A percentile compares a stretch with the other conserved stretches of the same genome.
phyloP scores from a whole-genome alignment of 768 basidiomycete genomes.

The Termitomyces heimii region DNA sequence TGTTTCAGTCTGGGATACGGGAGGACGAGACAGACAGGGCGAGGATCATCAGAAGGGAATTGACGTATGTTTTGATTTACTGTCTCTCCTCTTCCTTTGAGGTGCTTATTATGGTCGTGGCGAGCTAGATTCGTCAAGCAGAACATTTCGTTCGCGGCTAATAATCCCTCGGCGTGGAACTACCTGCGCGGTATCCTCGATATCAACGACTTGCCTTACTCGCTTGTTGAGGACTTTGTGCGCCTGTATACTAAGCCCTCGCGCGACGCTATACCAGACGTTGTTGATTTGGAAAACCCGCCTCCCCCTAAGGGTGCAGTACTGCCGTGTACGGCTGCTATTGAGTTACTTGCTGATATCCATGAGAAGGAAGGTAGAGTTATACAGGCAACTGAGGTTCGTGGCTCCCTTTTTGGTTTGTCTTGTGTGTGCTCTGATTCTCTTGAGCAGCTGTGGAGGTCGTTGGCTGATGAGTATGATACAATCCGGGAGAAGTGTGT shows the following conservation, averaged over 20 bases:
- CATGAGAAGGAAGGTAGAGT: slow-evolving; percentile 50
- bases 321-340: slow-evolving; percentile 70
- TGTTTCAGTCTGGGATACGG: slow-evolving; percentile 62
- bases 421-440: background rate
- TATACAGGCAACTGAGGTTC: slow-evolving; percentile 44
- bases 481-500: slow-evolving; percentile 69
- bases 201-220: slow-evolving; percentile 51
- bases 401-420: background rate
- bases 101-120: background rate
- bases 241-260: slow-evolving; percentile 47
- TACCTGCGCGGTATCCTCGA: slow-evolving; percentile 87
- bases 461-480: slow-evolving; percentile 64
- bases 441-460: slow-evolving; percentile 55
- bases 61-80: slow-evolving; percentile 53
- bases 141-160: slow-evolving; percentile 81
- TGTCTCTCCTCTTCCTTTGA: slow-evolving; percentile 2
- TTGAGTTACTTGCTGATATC: slow-evolving; percentile 84
- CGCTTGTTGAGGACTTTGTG: slow-evolving; percentile 53
- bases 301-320: slow-evolving; percentile 58
- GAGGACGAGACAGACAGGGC: slow-evolving; percentile 58
- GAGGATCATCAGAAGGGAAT: slow-evolving; percentile 58
- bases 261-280: slow-evolving; percentile 23
- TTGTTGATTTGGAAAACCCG: slow-evolving; percentile 75
- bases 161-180: slow-evolving; percentile 96
- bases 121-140: slow-evolving; percentile 69